These are phyloP conservation scores for Nigrospora oryzae DNA, from an alignment of 2,329 filamentous ascomycete species.

Conservation along the genomic window DNA sequence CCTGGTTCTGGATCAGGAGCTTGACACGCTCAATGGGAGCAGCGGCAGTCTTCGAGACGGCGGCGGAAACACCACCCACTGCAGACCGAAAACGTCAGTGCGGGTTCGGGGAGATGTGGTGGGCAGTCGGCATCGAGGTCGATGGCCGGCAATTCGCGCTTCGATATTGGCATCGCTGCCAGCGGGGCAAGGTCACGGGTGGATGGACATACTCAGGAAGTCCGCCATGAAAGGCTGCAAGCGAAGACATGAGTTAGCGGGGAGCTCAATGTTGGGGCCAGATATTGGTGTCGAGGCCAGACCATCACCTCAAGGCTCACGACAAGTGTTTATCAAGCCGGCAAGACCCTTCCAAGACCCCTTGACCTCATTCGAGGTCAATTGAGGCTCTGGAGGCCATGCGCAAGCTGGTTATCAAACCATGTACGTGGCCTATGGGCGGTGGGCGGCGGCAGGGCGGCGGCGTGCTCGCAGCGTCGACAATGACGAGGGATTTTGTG, in stretches of 20 bases:
- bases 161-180: neutral
- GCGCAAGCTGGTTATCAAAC: neutral
- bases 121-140: too few relatives aligned
- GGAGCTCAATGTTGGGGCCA: slow-evolving; percentile 1
- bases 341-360: neutral
- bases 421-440: neutral
- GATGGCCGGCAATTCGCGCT: neutral
- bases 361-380: slow-evolving; percentile 5
- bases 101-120: neutral
- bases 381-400: slow-evolving; percentile 8
- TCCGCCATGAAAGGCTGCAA: slow-evolving; percentile 86
- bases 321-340: neutral
- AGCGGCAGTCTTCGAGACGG: slow-evolving; percentile 99
- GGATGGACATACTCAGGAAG: slow-evolving; percentile 84
- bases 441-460: neutral
- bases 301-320: neutral
- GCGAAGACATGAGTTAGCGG: slow-evolving; percentile 24
- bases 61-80: slow-evolving; percentile 99
- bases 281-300: slow-evolving; percentile 7
- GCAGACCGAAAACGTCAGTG: slow-evolving; percentile 15
- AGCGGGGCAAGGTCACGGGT: neutral
- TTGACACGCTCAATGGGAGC: slow-evolving; percentile 99
- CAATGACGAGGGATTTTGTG: neutral
- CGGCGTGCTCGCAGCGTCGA: too few relatives aligned
- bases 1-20: slow-evolving; percentile 99